Percentiles rank a stretch among this genome's conserved stretches.
Conservation (phyloP, 164 flowering plant species). For the Magnolia sinica region DNA sequence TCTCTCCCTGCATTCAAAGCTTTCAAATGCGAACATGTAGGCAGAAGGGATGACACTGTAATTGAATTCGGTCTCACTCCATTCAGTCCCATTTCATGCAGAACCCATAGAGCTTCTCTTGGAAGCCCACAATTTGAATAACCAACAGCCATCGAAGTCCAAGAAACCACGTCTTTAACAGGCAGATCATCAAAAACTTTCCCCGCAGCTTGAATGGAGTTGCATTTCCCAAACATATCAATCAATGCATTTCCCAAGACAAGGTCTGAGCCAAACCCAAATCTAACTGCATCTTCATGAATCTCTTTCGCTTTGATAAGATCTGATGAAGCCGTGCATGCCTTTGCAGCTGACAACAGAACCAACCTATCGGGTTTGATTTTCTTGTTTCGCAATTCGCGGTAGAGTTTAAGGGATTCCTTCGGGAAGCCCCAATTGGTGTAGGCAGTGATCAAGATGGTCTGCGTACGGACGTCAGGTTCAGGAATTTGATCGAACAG, state of each 20-base stretch:
- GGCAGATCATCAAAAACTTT: conserved; percentile 33
- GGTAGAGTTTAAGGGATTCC: conserved; percentile 38
- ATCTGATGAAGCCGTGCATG: conserved; percentile 40
- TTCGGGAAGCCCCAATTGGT: conserved; percentile 36
- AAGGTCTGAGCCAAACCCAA: conserved; percentile 34
- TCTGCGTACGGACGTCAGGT: conserved; percentile 42
- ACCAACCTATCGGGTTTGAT: conserved; percentile 38
- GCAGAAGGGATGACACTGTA: conserved; percentile 47
- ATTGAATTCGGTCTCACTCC: conserved; percentile 45
- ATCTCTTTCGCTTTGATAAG: conserved; percentile 35
- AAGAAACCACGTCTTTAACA: conserved; percentile 49
- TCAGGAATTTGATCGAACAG: conserved; percentile 51
- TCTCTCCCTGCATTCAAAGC: conserved; percentile 39
- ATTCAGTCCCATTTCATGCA: conserved; percentile 48
- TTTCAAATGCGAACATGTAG: conserved; percentile 45
- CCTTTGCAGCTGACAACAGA: conserved; percentile 41
- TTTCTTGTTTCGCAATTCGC: conserved; percentile 11
- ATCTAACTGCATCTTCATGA: conserved; percentile 38
- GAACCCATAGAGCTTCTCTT: conserved; percentile 29
- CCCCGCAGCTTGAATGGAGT: conserved; percentile 32
- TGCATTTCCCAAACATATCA: conserved; percentile 58
- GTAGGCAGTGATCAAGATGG: conserved; percentile 41
- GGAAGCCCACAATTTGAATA: conserved; percentile 38
- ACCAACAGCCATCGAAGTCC: conserved; percentile 53
- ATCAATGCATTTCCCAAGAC: conserved; percentile 47